phyloP scores from a whole-genome alignment of 352 stramenopile species.

The Pythium diclinum region DNA sequence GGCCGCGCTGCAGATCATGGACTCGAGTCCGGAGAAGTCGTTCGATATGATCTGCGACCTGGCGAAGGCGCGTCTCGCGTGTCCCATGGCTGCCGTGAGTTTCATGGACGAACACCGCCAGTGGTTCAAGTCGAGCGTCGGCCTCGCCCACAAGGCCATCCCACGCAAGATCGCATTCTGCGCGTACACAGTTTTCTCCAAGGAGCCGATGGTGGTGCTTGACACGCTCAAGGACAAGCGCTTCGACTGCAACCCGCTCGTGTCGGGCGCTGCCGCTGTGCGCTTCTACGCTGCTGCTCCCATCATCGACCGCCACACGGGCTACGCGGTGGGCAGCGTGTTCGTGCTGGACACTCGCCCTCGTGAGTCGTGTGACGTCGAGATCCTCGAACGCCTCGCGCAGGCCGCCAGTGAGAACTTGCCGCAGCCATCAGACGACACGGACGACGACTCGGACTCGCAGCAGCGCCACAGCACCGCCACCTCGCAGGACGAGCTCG shows the following conservation, averaged over 20 bases:
- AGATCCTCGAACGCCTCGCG: slow-evolving; percentile 64
- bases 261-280: slow-evolving; percentile 84
- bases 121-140: slow-evolving; percentile 76
- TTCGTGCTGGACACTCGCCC: slow-evolving; percentile 83
- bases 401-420: slow-evolving; percentile 60
- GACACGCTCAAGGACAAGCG: slow-evolving; percentile 88
- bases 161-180: slow-evolving; percentile 81
- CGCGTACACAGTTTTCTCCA: slow-evolving; percentile 54
- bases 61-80: slow-evolving; percentile 57
- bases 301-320: slow-evolving; percentile 57
- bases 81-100: slow-evolving; percentile 76
- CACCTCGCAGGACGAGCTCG: slow-evolving; percentile 6
- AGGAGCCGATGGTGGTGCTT: slow-evolving; percentile 74
- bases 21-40: slow-evolving; percentile 52
- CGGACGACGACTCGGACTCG: slow-evolving; percentile 3
- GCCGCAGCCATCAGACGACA: slow-evolving; percentile 23
- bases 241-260: slow-evolving; percentile 88
- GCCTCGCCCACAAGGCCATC: slow-evolving; percentile 72
- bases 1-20: slow-evolving; percentile 50
- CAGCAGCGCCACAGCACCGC: neutral
- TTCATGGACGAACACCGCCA: slow-evolving; percentile 75
- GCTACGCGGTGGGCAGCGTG: slow-evolving; percentile 63
- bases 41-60: slow-evolving; percentile 83
- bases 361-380: slow-evolving; percentile 64
- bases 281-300: slow-evolving; percentile 93